These are phyloP conservation scores for Viola pubescens DNA, from an alignment of 441 rosid species.

Conservation along the genomic window DNA sequence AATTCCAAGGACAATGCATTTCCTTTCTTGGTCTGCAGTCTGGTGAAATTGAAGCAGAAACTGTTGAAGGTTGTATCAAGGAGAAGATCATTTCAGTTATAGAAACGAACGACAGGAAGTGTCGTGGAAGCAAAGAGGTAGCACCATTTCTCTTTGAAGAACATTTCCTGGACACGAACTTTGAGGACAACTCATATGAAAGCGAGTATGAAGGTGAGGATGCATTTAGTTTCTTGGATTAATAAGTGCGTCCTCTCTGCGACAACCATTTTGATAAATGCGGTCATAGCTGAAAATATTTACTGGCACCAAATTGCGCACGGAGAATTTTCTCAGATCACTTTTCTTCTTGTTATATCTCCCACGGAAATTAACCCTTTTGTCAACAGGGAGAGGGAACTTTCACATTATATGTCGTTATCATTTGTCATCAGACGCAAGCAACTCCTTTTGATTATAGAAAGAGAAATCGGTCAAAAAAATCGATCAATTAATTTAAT, in stretches of 20 bases:
- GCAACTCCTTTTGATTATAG: too few relatives aligned
- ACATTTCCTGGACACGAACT: slow-evolving; percentile 27
- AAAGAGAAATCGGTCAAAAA: too few relatives aligned
- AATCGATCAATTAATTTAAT: too few relatives aligned
- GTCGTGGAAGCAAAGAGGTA: slow-evolving; percentile 44
- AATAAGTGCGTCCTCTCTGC: not conserved
- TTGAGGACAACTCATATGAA: slow-evolving; percentile 38
- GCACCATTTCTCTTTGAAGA: slow-evolving; percentile 54
- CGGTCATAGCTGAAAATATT: too few relatives aligned
- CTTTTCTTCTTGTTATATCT: too few relatives aligned
- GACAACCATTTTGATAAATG: too few relatives aligned
- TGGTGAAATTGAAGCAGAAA: slow-evolving; percentile 26
- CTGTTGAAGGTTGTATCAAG: slow-evolving; percentile 50
- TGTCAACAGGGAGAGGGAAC: too few relatives aligned
- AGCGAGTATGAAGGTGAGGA: slow-evolving; percentile 14
- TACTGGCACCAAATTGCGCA: too few relatives aligned
- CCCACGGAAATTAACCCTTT: too few relatives aligned
- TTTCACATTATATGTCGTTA: too few relatives aligned
- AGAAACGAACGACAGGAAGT: slow-evolving; percentile 53
- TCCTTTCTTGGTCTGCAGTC: slow-evolving; percentile 59
- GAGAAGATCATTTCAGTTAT: slow-evolving; percentile 62
- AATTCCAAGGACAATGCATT: slow-evolving; percentile 68
- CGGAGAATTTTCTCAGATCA: too few relatives aligned
- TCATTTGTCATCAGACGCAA: too few relatives aligned
- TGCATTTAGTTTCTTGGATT: slow-evolving; percentile 26